phyloP scores from a whole-genome alignment of 2,329 filamentous ascomycete genomes.

The Diaporthe sp. region DNA sequence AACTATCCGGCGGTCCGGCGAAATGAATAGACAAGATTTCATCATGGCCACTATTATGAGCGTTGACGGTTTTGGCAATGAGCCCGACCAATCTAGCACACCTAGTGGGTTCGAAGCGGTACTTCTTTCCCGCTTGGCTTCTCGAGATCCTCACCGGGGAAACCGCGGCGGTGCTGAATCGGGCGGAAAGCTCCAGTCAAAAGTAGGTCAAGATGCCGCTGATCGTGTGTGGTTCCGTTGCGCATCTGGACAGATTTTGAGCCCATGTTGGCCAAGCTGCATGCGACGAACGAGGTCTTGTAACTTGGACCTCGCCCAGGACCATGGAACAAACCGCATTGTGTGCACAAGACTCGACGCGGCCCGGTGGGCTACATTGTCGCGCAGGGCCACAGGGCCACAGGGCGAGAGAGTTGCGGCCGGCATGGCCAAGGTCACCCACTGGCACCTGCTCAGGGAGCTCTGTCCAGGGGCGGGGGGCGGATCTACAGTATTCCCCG shows the following conservation, averaged over 20 bases:
- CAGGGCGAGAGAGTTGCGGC: conserved; percentile 15
- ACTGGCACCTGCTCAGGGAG: conserved; percentile 26
- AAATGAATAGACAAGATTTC: conserved; percentile 11
- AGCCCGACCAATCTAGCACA: conserved; percentile 7
- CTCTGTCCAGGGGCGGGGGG: conserved; percentile 23
- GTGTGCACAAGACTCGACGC: conserved; percentile 29
- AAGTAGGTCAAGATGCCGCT: neutral
- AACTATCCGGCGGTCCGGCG: conserved; percentile 23
- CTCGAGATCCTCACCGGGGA: neutral
- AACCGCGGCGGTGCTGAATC: neutral
- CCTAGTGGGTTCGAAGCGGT: conserved; percentile 12
- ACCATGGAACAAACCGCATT: conserved; percentile 25
- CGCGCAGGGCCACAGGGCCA: conserved; percentile 8
- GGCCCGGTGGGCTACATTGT: conserved; percentile 27
- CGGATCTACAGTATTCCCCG: conserved; percentile 27
- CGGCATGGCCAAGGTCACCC: conserved; percentile 19
- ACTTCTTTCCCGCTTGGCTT: neutral
- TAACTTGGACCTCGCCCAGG: conserved; percentile 4
- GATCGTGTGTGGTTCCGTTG: neutral
- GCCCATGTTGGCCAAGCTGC: conserved; percentile 24
- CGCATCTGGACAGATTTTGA: conserved; percentile 1
- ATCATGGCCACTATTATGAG: neutral
- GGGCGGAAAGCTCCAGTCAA: neutral
- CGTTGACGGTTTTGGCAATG: conserved; percentile 16
- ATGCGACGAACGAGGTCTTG: conserved; percentile 21